Base-by-base conservation (phyloP, 1,284 basidiomycete species). In the Malassezia dermatis region DNA sequence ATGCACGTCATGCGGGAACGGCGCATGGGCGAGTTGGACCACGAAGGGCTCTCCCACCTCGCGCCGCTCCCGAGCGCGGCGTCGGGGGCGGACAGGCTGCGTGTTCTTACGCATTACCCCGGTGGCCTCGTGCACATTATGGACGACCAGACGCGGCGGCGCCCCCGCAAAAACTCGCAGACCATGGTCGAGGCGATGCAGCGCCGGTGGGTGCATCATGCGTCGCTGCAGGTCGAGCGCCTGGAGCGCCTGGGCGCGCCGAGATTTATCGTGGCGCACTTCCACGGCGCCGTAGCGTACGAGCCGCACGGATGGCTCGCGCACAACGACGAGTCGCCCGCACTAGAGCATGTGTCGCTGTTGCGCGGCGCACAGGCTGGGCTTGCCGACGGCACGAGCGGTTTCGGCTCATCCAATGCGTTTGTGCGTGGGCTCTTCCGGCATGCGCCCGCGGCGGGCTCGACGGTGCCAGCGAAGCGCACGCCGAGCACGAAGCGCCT, bases 81-180 rank as follows among this genome's bases (percentile, higher is more conserved):
- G 77, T 95, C 96, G 75, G 37, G 37, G n/a, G 76, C 85, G 13
- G 90, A 96, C 73, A 89, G 87, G 63, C 76, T 96, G 30, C 83
- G 88, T 11, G 79, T 99, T 43, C 78, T 98, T 40, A 85, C 89
- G 67, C 86, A 89, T 73, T 80, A 81, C 62, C 90, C 89, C 2
- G 88, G 89, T 13, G 93, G 94, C 4, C 80, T 98, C 28, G 84
- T 95, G 49, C 88, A 93, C 71, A 96, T 96, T 75, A 89, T 96
- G 84, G 91, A 96, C 72, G 93, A 98, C 71, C 89, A 95, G 76
- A 86, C 89, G 10, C 81, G 85, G 15, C 81, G 86, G 37, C 81
- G 82, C 60, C 84, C 86, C 31, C 90, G 89, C 78, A 93, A 91
- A 82, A 89, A 84, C 7, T 88, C 95, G 67, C 81, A 85, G 54